Base-by-base conservation (phyloP, 352 stramenopile species). In the Pythium pyrilobum region DNA sequence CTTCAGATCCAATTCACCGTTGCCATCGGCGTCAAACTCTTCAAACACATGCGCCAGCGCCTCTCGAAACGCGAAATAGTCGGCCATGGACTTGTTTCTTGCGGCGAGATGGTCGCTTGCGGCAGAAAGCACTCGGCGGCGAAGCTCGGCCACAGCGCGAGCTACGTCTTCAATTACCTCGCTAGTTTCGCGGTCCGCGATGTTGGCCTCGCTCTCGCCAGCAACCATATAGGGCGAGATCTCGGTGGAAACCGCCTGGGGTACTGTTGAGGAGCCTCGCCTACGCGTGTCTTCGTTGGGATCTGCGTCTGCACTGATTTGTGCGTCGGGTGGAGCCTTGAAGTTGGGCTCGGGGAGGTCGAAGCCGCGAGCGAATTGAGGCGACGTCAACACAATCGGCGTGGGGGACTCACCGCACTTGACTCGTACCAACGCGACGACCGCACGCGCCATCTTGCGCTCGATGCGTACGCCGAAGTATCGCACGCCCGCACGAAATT, bases 361-460 rank as follows among this genome's bases (percentile, higher is more conserved):
- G 28, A 89, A 89, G 3, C 79, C 77, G n/a, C 36, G 48, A 5
- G 72, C 27, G 27, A 89, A 89, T 18, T 87, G 77, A 2, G 64
- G 55, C 5, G 74, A 56, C 9, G 54, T 76, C 23, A 89, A 29
- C 3, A 66, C 54, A 9, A 89, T 63, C 4, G 79, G 79, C 23
- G 56, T 68, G 2, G 74, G 45, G 11, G 70, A 51, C 1, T 33
- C 57, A 0, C 57, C 66, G 27, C 62, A 77, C 29, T 85, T 86
- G 8, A 68, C 70, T 13, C 77, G 74, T 16, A 78, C 51, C 28
- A 87, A 66, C 1, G 71, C 61, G 21, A 87, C 74, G n/a, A 89
- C 86, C 66, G 72, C 74, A 29, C 81, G 72, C 7, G 79, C 85
- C 54, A 90, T 67, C 24, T 74, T 74, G 2, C 81, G 72, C 46